phyloP scores from a whole-genome alignment of 2,329 filamentous ascomycete genomes.

The Tolypocladium tundrense region DNA sequence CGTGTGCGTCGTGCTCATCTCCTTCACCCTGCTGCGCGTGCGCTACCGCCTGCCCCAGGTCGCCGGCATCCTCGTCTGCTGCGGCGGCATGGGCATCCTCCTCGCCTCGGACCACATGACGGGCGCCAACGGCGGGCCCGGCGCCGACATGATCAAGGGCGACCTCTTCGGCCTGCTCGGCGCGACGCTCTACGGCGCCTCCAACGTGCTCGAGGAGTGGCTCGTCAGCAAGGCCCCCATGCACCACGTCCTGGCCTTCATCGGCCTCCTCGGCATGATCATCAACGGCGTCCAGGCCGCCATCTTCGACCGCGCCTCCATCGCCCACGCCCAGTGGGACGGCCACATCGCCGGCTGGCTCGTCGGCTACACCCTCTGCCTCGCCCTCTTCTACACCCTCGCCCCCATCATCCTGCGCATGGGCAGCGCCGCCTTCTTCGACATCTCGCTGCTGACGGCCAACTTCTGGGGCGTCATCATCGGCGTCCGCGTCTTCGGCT shows the following conservation, averaged over 20 bases:
- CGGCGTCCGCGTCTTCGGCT: slow-evolving; percentile 75
- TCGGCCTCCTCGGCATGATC: slow-evolving; percentile 77
- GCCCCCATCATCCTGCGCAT: slow-evolving; percentile 84
- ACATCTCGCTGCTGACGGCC: slow-evolving; percentile 84
- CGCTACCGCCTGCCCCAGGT: slow-evolving; percentile 86
- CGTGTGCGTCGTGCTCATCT: slow-evolving; percentile 78
- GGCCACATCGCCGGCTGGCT: slow-evolving; percentile 62
- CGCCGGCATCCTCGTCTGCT: slow-evolving; percentile 77
- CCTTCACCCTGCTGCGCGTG: slow-evolving; percentile 72
- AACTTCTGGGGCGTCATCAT: slow-evolving; percentile 98
- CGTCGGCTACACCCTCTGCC: slow-evolving; percentile 76
- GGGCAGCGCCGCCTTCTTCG: slow-evolving; percentile 87
- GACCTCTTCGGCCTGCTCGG: slow-evolving; percentile 86
- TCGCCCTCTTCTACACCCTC: slow-evolving; percentile 78
- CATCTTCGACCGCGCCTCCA: slow-evolving; percentile 68
- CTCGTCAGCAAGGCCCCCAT: slow-evolving; percentile 77
- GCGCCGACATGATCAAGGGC: slow-evolving; percentile 70
- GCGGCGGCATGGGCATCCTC: slow-evolving; percentile 80
- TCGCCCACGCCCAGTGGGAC: slow-evolving; percentile 8
- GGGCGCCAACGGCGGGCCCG: slow-evolving; percentile 57
- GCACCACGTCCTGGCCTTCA: slow-evolving; percentile 87
- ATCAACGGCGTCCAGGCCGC: slow-evolving; percentile 87
- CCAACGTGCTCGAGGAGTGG: slow-evolving; percentile 91
- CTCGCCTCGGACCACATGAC: slow-evolving; percentile 82
- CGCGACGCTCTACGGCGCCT: slow-evolving; percentile 82